These are phyloP conservation scores for Collybia nuda DNA, from an alignment of 768 basidiomycete genomes.

Conservation along the genomic window DNA sequence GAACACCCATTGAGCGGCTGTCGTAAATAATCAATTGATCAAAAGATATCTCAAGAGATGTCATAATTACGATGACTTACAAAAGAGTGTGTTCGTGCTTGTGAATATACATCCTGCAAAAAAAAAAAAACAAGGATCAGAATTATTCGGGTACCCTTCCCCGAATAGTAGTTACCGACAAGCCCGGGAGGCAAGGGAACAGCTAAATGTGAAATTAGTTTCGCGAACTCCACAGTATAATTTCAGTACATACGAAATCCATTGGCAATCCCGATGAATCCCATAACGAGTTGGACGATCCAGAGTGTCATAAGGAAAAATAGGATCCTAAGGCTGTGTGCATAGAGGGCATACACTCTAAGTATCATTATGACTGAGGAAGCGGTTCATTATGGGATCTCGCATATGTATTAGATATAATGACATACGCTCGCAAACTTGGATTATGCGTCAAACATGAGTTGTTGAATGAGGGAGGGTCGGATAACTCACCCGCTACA, in stretches of 20 bases:
- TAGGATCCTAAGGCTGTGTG: constrained; percentile 15
- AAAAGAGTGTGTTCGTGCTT: constrained; percentile 17
- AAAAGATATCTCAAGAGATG: neutral
- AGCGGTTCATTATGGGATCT: constrained; percentile 18
- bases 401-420: constrained; percentile 20
- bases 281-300: constrained; percentile 21
- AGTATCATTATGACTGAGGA: constrained; percentile 29
- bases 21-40: no score
- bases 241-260: constrained; percentile 21
- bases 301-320: constrained; percentile 19
- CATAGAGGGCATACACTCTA: constrained; percentile 27
- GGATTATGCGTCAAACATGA: constrained; percentile 26
- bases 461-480: constrained; percentile 27
- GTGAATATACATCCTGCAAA: constrained; percentile 25
- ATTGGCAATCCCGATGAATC: constrained; percentile 18
- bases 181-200: constrained; percentile 22
- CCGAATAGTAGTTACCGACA: constrained; percentile 14
- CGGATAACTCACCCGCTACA: no score
- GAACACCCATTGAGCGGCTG: constrained; percentile 23
- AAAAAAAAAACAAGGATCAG: neutral
- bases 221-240: no score
- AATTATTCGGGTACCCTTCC: no score
- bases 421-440: constrained; percentile 9
- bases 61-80: constrained; percentile 8
- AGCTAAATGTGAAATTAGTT: constrained; percentile 7